A percentile compares a stretch with the other conserved stretches of the same genome.
phyloP scores from a whole-genome alignment of 768 basidiomycete species.

The Suillus occidentalis region DNA sequence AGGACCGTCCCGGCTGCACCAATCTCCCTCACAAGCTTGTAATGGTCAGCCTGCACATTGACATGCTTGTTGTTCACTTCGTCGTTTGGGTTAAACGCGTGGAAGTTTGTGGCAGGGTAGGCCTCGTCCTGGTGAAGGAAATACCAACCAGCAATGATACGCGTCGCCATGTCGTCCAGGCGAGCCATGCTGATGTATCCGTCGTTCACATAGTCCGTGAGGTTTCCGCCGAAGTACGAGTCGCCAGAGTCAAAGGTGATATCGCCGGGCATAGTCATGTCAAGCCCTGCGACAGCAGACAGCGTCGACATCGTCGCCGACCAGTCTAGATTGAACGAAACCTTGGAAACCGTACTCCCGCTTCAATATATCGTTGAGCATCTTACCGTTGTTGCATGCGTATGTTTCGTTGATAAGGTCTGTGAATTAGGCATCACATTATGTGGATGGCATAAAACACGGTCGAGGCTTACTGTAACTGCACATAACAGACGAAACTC shows the following conservation, averaged over 20 bases:
- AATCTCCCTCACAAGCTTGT: constrained; percentile 65
- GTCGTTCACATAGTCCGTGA: constrained; percentile 68
- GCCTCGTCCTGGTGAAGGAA: constrained; percentile 53
- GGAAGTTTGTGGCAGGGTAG: constrained; percentile 72
- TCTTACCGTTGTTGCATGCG: constrained; percentile 73
- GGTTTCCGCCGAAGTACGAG: constrained; percentile 66
- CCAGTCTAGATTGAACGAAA: constrained; percentile 79
- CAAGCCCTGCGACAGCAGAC: constrained; percentile 58
- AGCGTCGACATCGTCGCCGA: constrained; percentile 61
- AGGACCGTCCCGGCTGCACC: constrained; percentile 74
- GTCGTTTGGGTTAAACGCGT: constrained; percentile 56
- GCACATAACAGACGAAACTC: constrained; percentile 74
- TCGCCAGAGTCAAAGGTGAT: constrained; percentile 49
- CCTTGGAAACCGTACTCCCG: constrained; percentile 77
- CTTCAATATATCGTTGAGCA: constrained; percentile 75
- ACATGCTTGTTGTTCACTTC: constrained; percentile 57
- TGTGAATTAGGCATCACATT: constrained; percentile 24
- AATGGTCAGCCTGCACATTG: constrained; percentile 72
- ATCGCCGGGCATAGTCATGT: constrained; percentile 76
- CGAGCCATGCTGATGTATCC: constrained; percentile 66
- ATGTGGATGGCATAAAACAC: neutral
- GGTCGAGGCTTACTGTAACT: constrained; percentile 54
- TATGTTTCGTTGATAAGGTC: constrained; percentile 70
- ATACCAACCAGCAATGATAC: constrained; percentile 75
- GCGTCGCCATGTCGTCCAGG: constrained; percentile 79